These are phyloP conservation scores for Phyllosticta citriasiana DNA, from an alignment of 2,329 filamentous ascomycete genomes.

Conservation along the genomic window DNA sequence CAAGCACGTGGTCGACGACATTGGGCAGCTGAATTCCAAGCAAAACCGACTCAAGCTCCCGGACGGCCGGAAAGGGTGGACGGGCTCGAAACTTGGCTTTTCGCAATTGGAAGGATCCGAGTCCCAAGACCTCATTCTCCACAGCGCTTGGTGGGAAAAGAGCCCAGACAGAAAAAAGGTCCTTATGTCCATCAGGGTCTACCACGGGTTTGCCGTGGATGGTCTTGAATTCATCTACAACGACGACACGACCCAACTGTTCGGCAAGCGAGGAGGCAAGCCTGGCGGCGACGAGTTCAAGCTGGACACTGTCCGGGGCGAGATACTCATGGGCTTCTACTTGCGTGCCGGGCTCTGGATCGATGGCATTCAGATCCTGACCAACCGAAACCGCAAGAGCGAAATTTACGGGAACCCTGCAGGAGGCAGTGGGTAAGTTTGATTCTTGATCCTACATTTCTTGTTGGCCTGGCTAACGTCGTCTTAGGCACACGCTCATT, in stretches of 20 bases:
- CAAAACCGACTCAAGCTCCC: conserved; percentile 64
- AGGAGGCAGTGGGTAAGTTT: conserved; percentile 71
- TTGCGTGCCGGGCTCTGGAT: conserved; percentile 73
- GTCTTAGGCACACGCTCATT: conserved; percentile 67
- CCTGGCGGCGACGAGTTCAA: conserved; percentile 63
- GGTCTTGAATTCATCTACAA: conserved; percentile 92
- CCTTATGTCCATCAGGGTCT: conserved; percentile 64
- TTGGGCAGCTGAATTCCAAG: conserved; percentile 58
- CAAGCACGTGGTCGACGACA: conserved; percentile 66
- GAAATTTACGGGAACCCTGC: conserved; percentile 70
- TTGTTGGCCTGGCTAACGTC: conserved; percentile 15
- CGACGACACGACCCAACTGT: conserved; percentile 71
- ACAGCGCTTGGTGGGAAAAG: conserved; percentile 47
- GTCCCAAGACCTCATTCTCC: conserved; percentile 63
- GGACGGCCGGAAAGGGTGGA: conserved; percentile 63
- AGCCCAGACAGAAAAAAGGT: conserved; percentile 48
- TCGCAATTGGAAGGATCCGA: conserved; percentile 61
- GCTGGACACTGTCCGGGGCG: conserved; percentile 73
- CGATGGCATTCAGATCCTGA: conserved; percentile 82
- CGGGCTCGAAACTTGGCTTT: conserved; percentile 62
- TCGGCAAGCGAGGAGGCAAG: conserved; percentile 70
- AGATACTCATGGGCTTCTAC: conserved; percentile 79
- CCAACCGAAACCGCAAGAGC: conserved; percentile 78
- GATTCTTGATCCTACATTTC: neutral
- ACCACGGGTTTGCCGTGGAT: conserved; percentile 66